Evolutionary conservation across 768 basidiomycete genomes (phyloP).

Genomic region (Boletus pseudopeckii): DNA sequence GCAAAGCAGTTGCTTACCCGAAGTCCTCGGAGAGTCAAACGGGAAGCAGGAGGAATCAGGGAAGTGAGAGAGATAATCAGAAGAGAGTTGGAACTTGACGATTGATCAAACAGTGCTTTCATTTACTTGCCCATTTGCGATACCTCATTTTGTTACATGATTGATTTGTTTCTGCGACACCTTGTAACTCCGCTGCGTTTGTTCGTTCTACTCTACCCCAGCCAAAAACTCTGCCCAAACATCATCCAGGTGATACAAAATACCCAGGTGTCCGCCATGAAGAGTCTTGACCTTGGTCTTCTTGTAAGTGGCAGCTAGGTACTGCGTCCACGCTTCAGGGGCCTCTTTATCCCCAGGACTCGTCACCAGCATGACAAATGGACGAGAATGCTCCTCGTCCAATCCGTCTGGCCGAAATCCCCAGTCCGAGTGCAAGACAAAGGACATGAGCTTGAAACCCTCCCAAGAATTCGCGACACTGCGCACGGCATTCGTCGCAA

Average conservation of each 20-base stretch:
- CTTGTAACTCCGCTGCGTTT: slow-evolving; percentile 6
- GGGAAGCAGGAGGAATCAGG: slow-evolving; percentile 68
- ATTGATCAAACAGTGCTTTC: slow-evolving; percentile 35
- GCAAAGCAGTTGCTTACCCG: slow-evolving; percentile 58
- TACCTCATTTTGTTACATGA: slow-evolving; percentile 7
- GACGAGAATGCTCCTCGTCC: slow-evolving; percentile 43
- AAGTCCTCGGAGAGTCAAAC: slow-evolving; percentile 70
- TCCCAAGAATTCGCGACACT: slow-evolving; percentile 52
- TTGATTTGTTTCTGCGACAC: slow-evolving; percentile 25
- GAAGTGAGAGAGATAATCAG: slow-evolving; percentile 81
- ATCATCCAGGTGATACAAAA: slow-evolving; percentile 43
- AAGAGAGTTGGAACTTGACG: slow-evolving; percentile 69
- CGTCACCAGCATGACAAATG: slow-evolving; percentile 45
- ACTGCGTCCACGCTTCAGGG: slow-evolving; percentile 44
- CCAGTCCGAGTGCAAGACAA: slow-evolving; percentile 50
- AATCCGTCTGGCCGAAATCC: slow-evolving; percentile 41
- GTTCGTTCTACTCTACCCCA: slow-evolving; percentile 9
- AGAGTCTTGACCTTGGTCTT: slow-evolving; percentile 40
- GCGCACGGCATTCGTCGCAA: slow-evolving; percentile 41
- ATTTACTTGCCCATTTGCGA: slow-evolving; percentile 27
- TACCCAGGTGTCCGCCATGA: slow-evolving; percentile 49
- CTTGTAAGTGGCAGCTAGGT: slow-evolving; percentile 46
- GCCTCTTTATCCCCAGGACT: slow-evolving; percentile 41
- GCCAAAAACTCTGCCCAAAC: slow-evolving; percentile 39
- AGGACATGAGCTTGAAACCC: slow-evolving; percentile 44